Conservation (phyloP, 2,329 filamentous ascomycete species). For the Aplosporella prunicola region DNA sequence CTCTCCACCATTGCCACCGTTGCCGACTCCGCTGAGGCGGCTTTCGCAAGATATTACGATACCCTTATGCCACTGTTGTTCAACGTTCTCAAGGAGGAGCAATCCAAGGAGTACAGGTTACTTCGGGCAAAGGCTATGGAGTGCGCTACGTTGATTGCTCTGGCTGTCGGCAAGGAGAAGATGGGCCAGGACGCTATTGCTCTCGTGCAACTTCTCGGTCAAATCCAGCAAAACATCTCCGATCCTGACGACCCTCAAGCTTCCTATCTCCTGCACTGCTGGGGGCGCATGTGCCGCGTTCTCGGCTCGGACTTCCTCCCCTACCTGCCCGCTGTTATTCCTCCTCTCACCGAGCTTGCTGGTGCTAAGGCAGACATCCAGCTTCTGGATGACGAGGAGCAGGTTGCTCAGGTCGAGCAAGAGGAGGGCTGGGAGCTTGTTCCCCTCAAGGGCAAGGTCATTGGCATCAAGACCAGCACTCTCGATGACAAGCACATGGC, state of each 20-base stretch:
- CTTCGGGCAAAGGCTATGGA: slow-evolving; percentile 98
- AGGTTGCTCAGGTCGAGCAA: slow-evolving; percentile 83
- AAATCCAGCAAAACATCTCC: slow-evolving; percentile 70
- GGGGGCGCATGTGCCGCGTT: slow-evolving; percentile 97
- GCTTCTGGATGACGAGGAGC: slow-evolving; percentile 87
- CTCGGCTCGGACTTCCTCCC: slow-evolving; percentile 84
- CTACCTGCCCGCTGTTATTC: slow-evolving; percentile 88
- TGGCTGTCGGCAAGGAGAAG: slow-evolving; percentile 88
- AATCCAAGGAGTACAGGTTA: slow-evolving; percentile 84
- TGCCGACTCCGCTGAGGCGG: slow-evolving; percentile 92
- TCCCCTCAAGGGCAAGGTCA: slow-evolving; percentile 93
- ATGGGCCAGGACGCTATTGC: slow-evolving; percentile 81
- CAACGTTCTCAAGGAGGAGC: slow-evolving; percentile 78
- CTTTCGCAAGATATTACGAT: slow-evolving; percentile 91
- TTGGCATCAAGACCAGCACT: slow-evolving; percentile 92
- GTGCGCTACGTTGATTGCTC: slow-evolving; percentile 88
- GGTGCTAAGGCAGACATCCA: slow-evolving; percentile 96
- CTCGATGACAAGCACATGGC: slow-evolving; percentile 99
- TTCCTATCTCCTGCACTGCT: slow-evolving; percentile 96
- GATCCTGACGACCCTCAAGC: slow-evolving; percentile 93
- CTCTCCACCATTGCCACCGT: slow-evolving; percentile 97
- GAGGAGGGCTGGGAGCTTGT: slow-evolving; percentile 98
- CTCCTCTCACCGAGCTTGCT: slow-evolving; percentile 80
- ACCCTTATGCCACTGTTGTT: slow-evolving; percentile 92
- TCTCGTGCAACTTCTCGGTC: slow-evolving; percentile 76